Percentiles rank a stretch among this genome's conserved stretches.
phyloP scores from a whole-genome alignment of 352 stramenopile genomes.

The Blastocystis sp. region DNA sequence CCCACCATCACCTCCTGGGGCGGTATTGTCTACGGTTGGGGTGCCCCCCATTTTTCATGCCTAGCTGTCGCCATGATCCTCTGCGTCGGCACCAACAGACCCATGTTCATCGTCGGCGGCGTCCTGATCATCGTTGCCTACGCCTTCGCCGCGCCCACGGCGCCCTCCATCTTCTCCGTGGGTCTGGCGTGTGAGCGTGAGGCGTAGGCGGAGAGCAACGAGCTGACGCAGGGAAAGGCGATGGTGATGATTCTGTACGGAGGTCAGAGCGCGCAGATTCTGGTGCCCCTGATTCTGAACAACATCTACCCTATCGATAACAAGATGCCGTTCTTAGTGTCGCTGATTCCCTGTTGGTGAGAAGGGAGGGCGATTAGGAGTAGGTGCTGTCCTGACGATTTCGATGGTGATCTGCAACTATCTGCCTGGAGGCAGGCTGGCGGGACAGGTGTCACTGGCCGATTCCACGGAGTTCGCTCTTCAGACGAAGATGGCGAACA shows the following conservation, averaged over 20 bases:
- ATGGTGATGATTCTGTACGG: constrained; percentile 39
- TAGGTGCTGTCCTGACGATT: constrained; percentile 36
- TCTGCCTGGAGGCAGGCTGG: constrained; percentile 39
- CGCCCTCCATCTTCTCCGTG: constrained; percentile 49
- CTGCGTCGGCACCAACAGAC: not conserved
- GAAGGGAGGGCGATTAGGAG: not conserved
- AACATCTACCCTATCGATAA: constrained; percentile 67
- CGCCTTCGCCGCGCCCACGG: constrained; percentile 51
- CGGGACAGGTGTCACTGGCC: constrained; percentile 47
- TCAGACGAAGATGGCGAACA: constrained; percentile 14
- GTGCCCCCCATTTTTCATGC: not conserved
- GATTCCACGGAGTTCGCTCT: constrained; percentile 51
- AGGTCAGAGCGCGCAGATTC: constrained; percentile 49
- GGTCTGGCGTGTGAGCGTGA: not conserved
- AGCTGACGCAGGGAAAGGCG: constrained; percentile 56
- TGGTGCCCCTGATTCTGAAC: constrained; percentile 47
- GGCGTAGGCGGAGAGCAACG: constrained; percentile 61
- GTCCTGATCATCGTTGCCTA: constrained; percentile 63
- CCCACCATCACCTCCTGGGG: constrained; percentile 42
- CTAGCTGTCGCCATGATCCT: constrained; percentile 17
- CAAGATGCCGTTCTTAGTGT: constrained; percentile 57
- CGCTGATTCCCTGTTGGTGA: not conserved
- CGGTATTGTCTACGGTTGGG: constrained; percentile 40
- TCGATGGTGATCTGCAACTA: constrained; percentile 64
- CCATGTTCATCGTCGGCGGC: constrained; percentile 42